A percentile compares a stretch with the other conserved stretches of the same genome.
Conservation (phyloP, 805 yeast species). For the Ogataea polymorpha region DNA sequence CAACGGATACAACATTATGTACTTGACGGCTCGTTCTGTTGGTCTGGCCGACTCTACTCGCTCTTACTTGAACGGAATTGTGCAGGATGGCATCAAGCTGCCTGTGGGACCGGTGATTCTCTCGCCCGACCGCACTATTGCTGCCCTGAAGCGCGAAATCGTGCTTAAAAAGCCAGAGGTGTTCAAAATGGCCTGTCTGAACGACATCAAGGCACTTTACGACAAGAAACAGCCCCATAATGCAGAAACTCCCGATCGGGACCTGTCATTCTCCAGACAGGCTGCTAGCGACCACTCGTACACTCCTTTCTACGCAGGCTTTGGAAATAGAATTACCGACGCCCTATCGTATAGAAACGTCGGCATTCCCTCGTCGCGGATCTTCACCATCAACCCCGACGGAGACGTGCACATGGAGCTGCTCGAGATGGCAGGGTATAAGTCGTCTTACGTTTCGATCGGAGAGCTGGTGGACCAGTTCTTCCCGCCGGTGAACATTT, state of each 20-base stretch:
- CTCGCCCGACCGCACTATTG: constrained; percentile 95
- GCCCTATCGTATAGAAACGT: constrained; percentile 93
- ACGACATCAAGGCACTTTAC: constrained; percentile 77
- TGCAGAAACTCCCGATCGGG: too few species aligned
- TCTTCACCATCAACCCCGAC: constrained; percentile 92
- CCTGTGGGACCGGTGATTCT: constrained; percentile 93
- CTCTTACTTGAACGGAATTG: constrained; percentile 72
- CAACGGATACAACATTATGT: constrained; percentile 92
- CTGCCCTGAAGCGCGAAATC: constrained; percentile 88
- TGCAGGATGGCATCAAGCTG: constrained; percentile 68
- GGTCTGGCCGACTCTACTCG: constrained; percentile 94
- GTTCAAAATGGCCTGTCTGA: constrained; percentile 96
- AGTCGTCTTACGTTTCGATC: constrained; percentile 80
- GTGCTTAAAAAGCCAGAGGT: constrained; percentile 94
- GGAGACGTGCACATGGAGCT: constrained; percentile 98
- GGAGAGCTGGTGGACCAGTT: constrained; percentile 95
- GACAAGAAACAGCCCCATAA: constrained; percentile 7
- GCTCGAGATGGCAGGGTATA: constrained; percentile 89
- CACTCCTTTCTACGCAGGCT: constrained; percentile 95
- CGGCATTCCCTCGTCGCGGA: constrained; percentile 88
- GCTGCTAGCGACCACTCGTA: constrained; percentile 20
- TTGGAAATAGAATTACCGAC: constrained; percentile 95
- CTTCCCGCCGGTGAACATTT: constrained; percentile 73
- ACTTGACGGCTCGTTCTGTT: constrained; percentile 90
- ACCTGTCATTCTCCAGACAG: background rate